phyloP scores from a whole-genome alignment of 2,329 filamentous ascomycete species.

The Leptodontidium sp. region DNA sequence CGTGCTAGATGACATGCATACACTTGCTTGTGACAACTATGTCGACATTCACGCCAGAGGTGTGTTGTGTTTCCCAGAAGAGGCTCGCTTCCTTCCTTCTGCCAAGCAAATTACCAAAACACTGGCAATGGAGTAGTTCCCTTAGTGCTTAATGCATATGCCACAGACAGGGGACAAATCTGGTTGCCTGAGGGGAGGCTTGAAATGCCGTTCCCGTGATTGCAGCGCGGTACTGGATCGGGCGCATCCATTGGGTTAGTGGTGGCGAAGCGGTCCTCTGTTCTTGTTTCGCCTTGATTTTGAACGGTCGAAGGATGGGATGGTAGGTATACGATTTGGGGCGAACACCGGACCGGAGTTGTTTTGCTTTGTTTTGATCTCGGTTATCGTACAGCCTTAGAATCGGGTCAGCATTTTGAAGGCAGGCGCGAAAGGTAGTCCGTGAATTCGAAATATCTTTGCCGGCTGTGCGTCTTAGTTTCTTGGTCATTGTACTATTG shows the following conservation, averaged over 20 bases:
- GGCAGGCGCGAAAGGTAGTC: no score
- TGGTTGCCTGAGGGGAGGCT: conserved; percentile 5
- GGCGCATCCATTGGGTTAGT: background rate
- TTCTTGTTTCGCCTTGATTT: background rate
- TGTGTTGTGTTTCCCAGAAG: no score
- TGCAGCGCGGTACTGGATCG: background rate
- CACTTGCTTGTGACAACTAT: no score
- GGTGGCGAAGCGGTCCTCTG: background rate
- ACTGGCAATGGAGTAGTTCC: no score
- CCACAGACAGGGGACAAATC: conserved; percentile 7
- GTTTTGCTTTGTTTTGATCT: background rate
- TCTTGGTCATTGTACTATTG: no score
- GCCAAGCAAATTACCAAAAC: no score
- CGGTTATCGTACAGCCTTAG: conserved; percentile 3
- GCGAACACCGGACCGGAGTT: background rate
- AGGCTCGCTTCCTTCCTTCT: no score
- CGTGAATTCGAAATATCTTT: no score
- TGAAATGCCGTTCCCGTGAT: conserved; percentile 6
- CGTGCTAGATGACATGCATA: no score
- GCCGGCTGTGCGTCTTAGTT: no score
- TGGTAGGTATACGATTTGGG: background rate
- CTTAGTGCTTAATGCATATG: background rate
- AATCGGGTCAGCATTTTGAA: background rate
- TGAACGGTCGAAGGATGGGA: background rate
- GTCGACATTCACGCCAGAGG: no score